Percentiles rank a stretch among this genome's conserved stretches.
Evolutionary conservation across 2,329 filamentous ascomycete species (phyloP).

Genomic region (Incumbomyces delicatus): DNA sequence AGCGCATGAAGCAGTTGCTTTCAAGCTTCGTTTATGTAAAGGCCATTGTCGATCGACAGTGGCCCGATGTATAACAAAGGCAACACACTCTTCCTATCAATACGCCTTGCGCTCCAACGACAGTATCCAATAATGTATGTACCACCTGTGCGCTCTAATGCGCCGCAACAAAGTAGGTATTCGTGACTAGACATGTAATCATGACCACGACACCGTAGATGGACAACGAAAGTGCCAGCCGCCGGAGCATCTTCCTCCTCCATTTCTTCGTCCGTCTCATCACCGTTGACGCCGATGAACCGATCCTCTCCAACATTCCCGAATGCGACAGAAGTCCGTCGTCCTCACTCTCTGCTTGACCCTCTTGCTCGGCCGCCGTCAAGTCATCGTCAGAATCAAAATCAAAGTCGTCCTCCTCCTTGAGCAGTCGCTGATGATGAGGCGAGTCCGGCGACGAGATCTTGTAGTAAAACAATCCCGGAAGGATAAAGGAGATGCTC

Average conservation of each 20-base stretch:
- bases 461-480: conserved; percentile 96
- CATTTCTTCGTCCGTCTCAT: conserved; percentile 44
- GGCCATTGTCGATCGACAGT: no score
- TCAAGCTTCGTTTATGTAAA: no score
- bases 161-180: conserved; percentile 60
- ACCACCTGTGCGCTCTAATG: not conserved
- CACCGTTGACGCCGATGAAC: conserved; percentile 36
- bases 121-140: no score
- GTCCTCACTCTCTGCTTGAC: not conserved
- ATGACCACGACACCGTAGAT: conserved; percentile 83
- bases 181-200: conserved; percentile 76
- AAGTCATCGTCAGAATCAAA: conserved; percentile 43
- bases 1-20: no score
- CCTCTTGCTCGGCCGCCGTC: conserved; percentile 8
- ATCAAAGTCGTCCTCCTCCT: conserved; percentile 72
- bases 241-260: conserved; percentile 56
- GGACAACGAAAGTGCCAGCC: conserved; percentile 62
- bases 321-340: conserved; percentile 20
- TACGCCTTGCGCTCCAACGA: no score
- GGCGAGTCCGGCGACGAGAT: conserved; percentile 83
- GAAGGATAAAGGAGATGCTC: conserved; percentile 92
- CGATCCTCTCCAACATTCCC: conserved; percentile 24
- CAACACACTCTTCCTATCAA: no score
- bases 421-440: conserved; percentile 75
- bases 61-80: no score